Evolutionary conservation across 2,329 filamentous ascomycete species (phyloP).

Genomic region (Knoxdaviesia proteae): DNA sequence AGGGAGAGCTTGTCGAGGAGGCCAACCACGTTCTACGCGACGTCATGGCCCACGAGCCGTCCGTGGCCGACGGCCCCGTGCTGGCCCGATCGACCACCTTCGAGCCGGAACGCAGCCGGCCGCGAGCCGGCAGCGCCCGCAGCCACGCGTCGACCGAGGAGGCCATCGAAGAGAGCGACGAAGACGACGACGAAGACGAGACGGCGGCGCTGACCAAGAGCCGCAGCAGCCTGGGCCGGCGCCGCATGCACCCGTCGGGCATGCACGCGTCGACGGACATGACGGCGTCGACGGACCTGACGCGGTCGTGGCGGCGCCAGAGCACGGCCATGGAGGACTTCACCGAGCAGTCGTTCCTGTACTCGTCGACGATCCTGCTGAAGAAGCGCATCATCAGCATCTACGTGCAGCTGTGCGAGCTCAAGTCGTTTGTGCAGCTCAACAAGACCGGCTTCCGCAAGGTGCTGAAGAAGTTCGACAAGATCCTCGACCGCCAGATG

Average conservation of each 20-base stretch:
- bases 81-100: constrained; percentile 10
- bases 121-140: constrained; percentile 13
- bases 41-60: constrained; percentile 44
- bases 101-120: constrained; percentile 7
- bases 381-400: constrained; percentile 78
- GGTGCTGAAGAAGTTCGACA: constrained; percentile 96
- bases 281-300: constrained; percentile 39
- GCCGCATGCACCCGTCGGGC: constrained; percentile 5
- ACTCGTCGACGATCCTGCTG: constrained; percentile 55
- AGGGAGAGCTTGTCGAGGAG: constrained; percentile 69
- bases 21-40: constrained; percentile 59
- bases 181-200: constrained; percentile 42
- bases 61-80: constrained; percentile 23
- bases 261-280: constrained; percentile 29
- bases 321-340: constrained; percentile 59
- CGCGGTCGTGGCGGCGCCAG: constrained; percentile 33
- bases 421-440: constrained; percentile 88
- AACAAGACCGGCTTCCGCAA: constrained; percentile 95
- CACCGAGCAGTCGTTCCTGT: constrained; percentile 49
- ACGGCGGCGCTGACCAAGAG: constrained; percentile 30
- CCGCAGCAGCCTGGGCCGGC: constrained; percentile 16
- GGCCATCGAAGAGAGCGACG: constrained; percentile 41
- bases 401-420: constrained; percentile 83
- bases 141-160: constrained; percentile 32
- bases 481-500: constrained; percentile 69